Percentiles rank a stretch among this genome's conserved stretches.
Evolutionary conservation across 2,329 filamentous ascomycete species (phyloP).

Genomic region (Xylariaceae sp.): DNA sequence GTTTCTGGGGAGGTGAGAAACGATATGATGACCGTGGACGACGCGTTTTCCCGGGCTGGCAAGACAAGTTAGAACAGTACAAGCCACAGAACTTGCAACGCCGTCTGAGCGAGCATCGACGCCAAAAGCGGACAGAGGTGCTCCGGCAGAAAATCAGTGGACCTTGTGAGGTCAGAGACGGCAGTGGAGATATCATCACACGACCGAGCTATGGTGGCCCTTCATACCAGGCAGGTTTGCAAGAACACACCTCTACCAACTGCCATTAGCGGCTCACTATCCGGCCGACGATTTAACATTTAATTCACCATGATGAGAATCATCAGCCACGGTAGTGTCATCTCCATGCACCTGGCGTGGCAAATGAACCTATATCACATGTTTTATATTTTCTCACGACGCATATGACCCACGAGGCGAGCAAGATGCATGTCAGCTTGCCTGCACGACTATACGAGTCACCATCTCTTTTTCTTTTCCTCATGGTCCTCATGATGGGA

Average conservation of each 20-base stretch:
- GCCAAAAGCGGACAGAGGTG: constrained; percentile 54
- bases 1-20: constrained; percentile 30
- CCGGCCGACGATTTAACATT: background rate
- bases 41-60: constrained; percentile 35
- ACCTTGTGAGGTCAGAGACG: constrained; percentile 53
- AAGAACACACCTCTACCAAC: background rate
- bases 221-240: constrained; percentile 26
- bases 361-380: background rate
- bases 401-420: constrained; percentile 19
- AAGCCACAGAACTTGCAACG: constrained; percentile 48
- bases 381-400: constrained; percentile 13
- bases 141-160: constrained; percentile 56
- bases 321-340: background rate
- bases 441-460: constrained; percentile 2
- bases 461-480: background rate
- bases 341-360: no score
- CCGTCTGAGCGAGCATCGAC: constrained; percentile 52
- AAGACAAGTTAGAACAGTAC: constrained; percentile 46
- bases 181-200: constrained; percentile 52
- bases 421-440: constrained; percentile 9
- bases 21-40: constrained; percentile 31
- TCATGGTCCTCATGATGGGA: constrained; percentile 2
- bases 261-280: constrained; percentile 4
- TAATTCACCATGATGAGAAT: no score
- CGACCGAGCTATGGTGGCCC: constrained; percentile 38